Base-by-base conservation (phyloP, 768 basidiomycete genomes). In the Boletus rex-veris region DNA sequence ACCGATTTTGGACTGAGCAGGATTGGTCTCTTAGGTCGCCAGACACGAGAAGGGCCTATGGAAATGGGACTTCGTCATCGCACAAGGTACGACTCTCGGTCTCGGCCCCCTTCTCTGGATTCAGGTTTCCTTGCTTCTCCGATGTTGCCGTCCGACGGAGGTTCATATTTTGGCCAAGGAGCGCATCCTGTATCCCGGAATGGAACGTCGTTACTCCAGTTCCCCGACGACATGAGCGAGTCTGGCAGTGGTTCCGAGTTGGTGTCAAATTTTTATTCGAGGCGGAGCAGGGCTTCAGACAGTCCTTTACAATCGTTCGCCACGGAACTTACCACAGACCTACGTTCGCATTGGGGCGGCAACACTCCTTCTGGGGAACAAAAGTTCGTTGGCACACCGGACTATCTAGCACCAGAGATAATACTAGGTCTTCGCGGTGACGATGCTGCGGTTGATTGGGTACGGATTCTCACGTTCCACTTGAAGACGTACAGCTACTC, bases 1-100 rank as follows among this genome's bases (percentile, higher is more conserved):
- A 99, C 97, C 24, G 97, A 99, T 73, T 99, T 99, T 67, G 97
- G 97, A 51, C 75, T 99, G 15, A 97, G 94, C 57, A 82, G 92
- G 64, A 98, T 98, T 64, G 97, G 97, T 84, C 80, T 99, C n/a
- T 78, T 99, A 30, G 95, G 96, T 46, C 91, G 97, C 61, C 97
- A 99, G 69, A 95, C 93, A 28, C 83, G 88, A 40, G 88, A 91
- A 66, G 77, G 75, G 45, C 70, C 67, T 7, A 64, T 65, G 58
- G 70, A 66, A 18, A 80, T 80, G 61, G 70, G 77, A 47, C 73
- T 73, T 35, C 77, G 79, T 28, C 73, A 78, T 37, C 77, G 85
- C 55, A 78, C 85, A 48, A 80, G 78, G 54, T 73, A 79, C 44
- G 79, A 78, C 59, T 88, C 88, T 19, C 78, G 85, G 39, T 92